These are phyloP conservation scores for Ceratobasidium sp. DNA, from an alignment of 1,284 basidiomycete species.

Conservation along the genomic window DNA sequence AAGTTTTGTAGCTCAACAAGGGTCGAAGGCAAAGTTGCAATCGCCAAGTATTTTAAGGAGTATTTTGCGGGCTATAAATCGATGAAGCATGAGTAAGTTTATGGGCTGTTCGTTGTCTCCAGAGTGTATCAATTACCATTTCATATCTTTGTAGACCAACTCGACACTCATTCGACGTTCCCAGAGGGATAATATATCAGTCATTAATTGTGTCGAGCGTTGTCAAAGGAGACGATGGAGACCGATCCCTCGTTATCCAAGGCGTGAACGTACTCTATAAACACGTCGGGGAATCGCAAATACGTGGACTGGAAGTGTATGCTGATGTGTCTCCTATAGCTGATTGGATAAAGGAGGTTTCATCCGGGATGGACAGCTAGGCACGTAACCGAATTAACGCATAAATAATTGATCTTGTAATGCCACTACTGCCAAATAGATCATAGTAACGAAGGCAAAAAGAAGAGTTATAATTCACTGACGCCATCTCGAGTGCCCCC, in stretches of 20 bases:
- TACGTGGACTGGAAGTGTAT: conserved; percentile 22
- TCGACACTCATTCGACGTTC: conserved; percentile 21
- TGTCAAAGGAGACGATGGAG: conserved; percentile 4
- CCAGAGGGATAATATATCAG: conserved; percentile 19
- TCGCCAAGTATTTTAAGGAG: conserved; percentile 9
- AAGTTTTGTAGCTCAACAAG: not conserved
- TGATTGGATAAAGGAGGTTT: conserved; percentile 10
- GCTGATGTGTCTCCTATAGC: not conserved
- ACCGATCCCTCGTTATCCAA: not conserved
- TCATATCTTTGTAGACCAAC: not conserved
- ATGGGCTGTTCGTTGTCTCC: not conserved
- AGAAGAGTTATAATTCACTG: too few relatives aligned
- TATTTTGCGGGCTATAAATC: conserved; percentile 18
- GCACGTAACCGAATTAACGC: not conserved
- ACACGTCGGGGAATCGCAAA: conserved; percentile 2
- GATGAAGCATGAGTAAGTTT: conserved; percentile 12
- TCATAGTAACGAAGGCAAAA: too few relatives aligned
- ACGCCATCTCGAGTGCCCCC: too few relatives aligned
- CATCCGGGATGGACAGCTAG: not conserved
- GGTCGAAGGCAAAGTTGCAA: conserved; percentile 12
- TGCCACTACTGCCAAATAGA: too few relatives aligned
- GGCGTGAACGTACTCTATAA: conserved; percentile 13
- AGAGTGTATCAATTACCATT: not conserved
- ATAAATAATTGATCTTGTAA: not conserved
- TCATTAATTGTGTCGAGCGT: not conserved